phyloP scores from a whole-genome alignment of 345 rosid species.

The Physaria fendleri region DNA sequence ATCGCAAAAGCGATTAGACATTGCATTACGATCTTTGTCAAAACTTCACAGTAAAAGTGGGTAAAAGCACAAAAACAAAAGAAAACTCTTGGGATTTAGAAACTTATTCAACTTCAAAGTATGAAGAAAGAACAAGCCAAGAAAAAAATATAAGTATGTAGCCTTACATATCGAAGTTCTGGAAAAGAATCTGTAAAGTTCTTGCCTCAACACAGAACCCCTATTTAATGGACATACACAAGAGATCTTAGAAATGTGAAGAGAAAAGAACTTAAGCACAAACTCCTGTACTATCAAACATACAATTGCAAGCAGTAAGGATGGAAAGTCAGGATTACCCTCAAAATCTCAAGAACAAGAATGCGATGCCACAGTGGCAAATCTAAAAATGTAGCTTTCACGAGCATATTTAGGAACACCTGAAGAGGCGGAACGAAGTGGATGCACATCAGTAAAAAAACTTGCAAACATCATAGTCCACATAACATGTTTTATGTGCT shows the following conservation, averaged over 20 bases:
- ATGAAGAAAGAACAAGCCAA: neutral
- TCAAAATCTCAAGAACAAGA: slow-evolving; percentile 96
- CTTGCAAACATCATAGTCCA: slow-evolving; percentile 6
- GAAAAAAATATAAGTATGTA: slow-evolving; percentile 7
- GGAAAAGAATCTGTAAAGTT: slow-evolving; percentile 74
- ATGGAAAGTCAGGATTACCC: slow-evolving; percentile 48
- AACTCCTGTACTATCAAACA: neutral
- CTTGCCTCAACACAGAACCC: slow-evolving; percentile 97
- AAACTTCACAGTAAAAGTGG: neutral
- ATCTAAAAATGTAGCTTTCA: slow-evolving; percentile 86
- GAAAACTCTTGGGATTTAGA: neutral
- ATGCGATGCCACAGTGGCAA: slow-evolving; percentile 98
- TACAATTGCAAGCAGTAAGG: neutral
- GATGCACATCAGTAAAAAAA: slow-evolving; percentile 5
- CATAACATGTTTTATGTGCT: neutral
- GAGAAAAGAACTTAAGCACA: neutral
- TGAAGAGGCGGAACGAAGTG: slow-evolving; percentile 33
- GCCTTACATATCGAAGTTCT: slow-evolving; percentile 92
- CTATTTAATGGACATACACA: slow-evolving; percentile 43
- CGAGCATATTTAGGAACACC: slow-evolving; percentile 97
- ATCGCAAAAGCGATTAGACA: neutral
- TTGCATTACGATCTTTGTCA: neutral
- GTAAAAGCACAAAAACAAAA: neutral
- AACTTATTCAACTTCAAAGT: neutral
- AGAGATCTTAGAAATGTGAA: slow-evolving; percentile 12